phyloP scores from a whole-genome alignment of 192 early-diverging fungal genomes.

The Kickxella alabastrina region DNA sequence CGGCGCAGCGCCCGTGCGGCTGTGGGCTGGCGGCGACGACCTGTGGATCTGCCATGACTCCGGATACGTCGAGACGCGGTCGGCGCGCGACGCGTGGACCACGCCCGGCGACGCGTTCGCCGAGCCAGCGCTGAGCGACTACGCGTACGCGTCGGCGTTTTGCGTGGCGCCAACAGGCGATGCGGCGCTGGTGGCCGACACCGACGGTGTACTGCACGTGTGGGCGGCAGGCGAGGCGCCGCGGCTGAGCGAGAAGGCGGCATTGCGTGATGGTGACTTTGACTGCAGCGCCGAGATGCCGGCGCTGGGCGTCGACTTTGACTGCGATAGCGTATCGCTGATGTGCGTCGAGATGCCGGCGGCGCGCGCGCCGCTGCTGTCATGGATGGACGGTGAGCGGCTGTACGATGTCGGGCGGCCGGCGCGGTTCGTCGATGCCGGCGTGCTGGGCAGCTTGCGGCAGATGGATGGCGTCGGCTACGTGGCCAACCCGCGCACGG shows the following conservation, averaged over 20 bases:
- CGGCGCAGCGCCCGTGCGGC: slow-evolving; percentile 37
- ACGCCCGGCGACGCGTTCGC: not conserved
- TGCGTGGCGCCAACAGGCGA: slow-evolving; percentile 78
- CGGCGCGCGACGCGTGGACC: not conserved
- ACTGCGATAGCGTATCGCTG: slow-evolving; percentile 58
- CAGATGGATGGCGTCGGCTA: slow-evolving; percentile 92
- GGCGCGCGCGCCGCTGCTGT: slow-evolving; percentile 72
- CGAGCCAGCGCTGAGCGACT: slow-evolving; percentile 49
- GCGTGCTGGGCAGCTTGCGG: slow-evolving; percentile 73
- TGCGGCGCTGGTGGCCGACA: slow-evolving; percentile 73
- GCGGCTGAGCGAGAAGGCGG: slow-evolving; percentile 53
- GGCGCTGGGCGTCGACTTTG: slow-evolving; percentile 7
- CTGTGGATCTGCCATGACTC: slow-evolving; percentile 31
- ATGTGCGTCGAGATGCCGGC: slow-evolving; percentile 77
- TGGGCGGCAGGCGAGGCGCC: slow-evolving; percentile 66
- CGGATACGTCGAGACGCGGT: slow-evolving; percentile 24
- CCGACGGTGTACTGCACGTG: slow-evolving; percentile 69
- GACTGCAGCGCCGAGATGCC: not conserved
- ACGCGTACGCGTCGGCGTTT: slow-evolving; percentile 66
- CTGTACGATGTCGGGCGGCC: slow-evolving; percentile 74
- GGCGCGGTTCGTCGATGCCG: slow-evolving; percentile 68
- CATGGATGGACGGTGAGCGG: slow-evolving; percentile 65
- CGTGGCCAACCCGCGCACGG: slow-evolving; percentile 77
- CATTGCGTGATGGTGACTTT: not conserved
- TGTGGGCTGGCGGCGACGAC: slow-evolving; percentile 19